These are phyloP conservation scores for Punica granatum DNA, from an alignment of 345 rosid species.

Conservation along the genomic window DNA sequence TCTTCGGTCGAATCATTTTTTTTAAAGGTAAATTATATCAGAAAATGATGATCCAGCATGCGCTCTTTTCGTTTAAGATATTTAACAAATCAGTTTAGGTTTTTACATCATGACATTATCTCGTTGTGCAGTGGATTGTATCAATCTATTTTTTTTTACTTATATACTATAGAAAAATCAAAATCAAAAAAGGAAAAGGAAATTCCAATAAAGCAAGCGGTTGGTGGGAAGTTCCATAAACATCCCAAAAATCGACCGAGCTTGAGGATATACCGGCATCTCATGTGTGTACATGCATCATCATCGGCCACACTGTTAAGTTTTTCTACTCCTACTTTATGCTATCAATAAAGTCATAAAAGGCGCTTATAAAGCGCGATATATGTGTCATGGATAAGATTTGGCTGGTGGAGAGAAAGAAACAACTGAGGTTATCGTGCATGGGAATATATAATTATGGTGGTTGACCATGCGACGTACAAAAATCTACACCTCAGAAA, in stretches of 20 bases:
- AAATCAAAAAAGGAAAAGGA: too few species aligned
- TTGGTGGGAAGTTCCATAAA: not conserved
- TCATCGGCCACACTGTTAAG: not conserved
- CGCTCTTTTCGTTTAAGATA: too few species aligned
- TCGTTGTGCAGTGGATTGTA: too few species aligned
- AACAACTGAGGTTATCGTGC: not conserved
- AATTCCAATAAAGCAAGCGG: not conserved
- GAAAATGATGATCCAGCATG: too few species aligned
- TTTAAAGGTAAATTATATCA: too few species aligned
- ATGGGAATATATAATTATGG: not conserved
- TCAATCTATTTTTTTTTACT: too few species aligned
- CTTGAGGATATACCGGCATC: not conserved
- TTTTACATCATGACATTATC: too few species aligned
- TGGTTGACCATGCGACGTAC: not conserved
- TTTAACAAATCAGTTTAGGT: too few species aligned
- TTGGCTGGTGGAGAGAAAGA: not conserved
- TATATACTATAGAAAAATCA: too few species aligned
- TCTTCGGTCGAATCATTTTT: too few species aligned
- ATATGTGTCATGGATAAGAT: not conserved
- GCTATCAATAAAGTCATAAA: too few species aligned
- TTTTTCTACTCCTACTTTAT: not conserved
- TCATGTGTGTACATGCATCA: not conserved
- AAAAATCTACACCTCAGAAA: not conserved
- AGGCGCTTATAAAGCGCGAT: not conserved
- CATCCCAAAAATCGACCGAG: not conserved